Evolutionary conservation across 129 eudicot species (phyloP).

Genomic region (Chrysanthemum seticuspe): DNA sequence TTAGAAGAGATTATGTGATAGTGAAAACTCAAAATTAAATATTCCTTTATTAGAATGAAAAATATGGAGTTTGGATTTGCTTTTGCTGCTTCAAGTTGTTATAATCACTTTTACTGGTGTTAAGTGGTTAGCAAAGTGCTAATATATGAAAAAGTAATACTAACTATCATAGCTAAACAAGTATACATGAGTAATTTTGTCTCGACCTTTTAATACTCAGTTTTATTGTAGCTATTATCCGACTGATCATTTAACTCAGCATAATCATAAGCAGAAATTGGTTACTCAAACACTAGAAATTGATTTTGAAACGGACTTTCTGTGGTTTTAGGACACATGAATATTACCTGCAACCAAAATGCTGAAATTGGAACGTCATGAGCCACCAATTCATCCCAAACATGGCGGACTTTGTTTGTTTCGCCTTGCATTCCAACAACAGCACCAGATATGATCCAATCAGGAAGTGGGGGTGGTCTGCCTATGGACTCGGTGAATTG

Average conservation of each 20-base stretch:
- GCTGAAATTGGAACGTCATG: conserved; percentile 83
- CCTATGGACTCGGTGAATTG: conserved; percentile 83
- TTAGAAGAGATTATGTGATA: not conserved
- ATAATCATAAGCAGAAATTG: not conserved
- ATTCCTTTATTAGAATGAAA: not conserved
- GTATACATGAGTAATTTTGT: not conserved
- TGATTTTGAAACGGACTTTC: not conserved
- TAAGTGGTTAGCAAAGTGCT: not conserved
- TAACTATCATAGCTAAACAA: not conserved
- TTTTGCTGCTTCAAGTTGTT: not conserved
- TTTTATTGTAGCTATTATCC: not conserved
- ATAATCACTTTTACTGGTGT: not conserved
- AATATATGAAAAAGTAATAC: not conserved
- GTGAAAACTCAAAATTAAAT: not conserved
- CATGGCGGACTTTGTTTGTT: conserved; percentile 63
- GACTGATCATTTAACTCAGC: not conserved
- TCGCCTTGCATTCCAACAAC: conserved; percentile 99
- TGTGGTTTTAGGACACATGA: not conserved
- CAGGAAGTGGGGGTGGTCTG: conserved; percentile 90
- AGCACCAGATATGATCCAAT: conserved; percentile 96
- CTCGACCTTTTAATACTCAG: not conserved
- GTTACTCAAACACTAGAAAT: not conserved
- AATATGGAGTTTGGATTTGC: not conserved
- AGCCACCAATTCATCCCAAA: conserved; percentile 58
- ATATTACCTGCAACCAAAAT: conserved; percentile 92